Evolutionary conservation across 768 basidiomycete species (phyloP).

Genomic region (Podaxis sp.): DNA sequence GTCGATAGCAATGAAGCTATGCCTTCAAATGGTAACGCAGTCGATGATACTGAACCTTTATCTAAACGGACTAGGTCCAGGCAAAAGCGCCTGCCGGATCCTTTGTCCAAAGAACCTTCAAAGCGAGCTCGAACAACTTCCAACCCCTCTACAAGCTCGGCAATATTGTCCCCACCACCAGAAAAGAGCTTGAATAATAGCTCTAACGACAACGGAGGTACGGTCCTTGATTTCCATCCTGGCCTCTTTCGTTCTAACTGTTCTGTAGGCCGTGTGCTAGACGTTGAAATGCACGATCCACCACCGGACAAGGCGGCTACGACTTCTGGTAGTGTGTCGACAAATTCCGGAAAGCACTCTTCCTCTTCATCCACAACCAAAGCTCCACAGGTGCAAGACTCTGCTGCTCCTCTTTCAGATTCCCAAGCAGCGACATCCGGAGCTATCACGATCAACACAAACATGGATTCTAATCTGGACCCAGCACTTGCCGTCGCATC

Average conservation of each 20-base stretch:
- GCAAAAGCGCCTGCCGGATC: background rate
- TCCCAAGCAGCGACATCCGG: background rate
- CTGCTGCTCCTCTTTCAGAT: background rate
- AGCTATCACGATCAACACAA: conserved; percentile 4
- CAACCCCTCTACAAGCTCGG: background rate
- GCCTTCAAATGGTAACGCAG: conserved; percentile 14
- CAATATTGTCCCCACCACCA: background rate
- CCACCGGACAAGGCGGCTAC: background rate
- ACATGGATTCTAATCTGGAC: conserved; percentile 26
- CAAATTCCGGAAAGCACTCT: background rate
- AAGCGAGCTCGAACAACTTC: conserved; percentile 6
- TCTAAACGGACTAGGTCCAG: conserved; percentile 8
- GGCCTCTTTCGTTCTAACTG: background rate
- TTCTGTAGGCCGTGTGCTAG: background rate
- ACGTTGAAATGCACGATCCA: conserved; percentile 1
- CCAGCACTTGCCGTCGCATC: background rate
- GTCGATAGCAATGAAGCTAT: background rate
- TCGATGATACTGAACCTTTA: conserved; percentile 9
- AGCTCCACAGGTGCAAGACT: background rate
- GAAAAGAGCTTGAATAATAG: background rate
- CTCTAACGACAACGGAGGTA: background rate
- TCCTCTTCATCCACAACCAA: conserved; percentile 8
- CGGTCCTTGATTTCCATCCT: background rate
- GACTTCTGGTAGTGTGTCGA: background rate
- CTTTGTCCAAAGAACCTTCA: background rate